Base-by-base conservation (phyloP, 192 early-diverging fungal genomes). In the Coemansia sp. region DNA sequence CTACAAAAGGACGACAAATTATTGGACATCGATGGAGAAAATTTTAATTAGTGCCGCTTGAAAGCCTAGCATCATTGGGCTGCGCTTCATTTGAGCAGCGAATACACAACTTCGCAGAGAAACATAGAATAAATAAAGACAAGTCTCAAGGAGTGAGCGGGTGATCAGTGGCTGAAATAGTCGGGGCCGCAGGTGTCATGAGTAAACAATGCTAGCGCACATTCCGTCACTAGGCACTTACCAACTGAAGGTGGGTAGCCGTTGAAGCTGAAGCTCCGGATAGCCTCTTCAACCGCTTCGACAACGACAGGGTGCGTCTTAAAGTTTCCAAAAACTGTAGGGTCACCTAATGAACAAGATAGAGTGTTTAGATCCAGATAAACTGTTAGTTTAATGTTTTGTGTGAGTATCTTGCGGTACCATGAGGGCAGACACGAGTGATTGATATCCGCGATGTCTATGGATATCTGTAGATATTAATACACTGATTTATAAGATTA, bases 291-390 rank as follows among this genome's bases (percentile, higher is more conserved):
- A 25, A 95, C 84, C n/a, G 90, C 85, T 14, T 92, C 84, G 56
- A 86, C 86, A 42, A 77, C 78, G 25, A 65, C 82, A 9, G 83
- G 66, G 66, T 88, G 82, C 21, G 88, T 80, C 63, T 93, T 91
- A 75, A 95, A 89, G 80, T 95, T 95, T 33, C 93, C 93, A 83
- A 90, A 92, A 38, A 86, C 81, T 6, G 93, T 93, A 13, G 93
- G 93, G 70, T 95, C 93, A 48, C 92, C 86, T 68, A 82, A 30
- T 30, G 27, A 30, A 7, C 27, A 30, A 7, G 2, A 30, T 30
- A 7, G 2, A 44, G 37, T 51, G 30, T 15, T 8, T 42, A 17
- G 18, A 43, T 14, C 24, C 47, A 55, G 46, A 15, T 9, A 43
- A 9, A 4, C 3, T 43, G 13, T 43, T 18, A 43, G 41, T 18